Evolutionary conservation across 1,284 basidiomycete genomes (phyloP).

Genomic region (Sutorius eximius): DNA sequence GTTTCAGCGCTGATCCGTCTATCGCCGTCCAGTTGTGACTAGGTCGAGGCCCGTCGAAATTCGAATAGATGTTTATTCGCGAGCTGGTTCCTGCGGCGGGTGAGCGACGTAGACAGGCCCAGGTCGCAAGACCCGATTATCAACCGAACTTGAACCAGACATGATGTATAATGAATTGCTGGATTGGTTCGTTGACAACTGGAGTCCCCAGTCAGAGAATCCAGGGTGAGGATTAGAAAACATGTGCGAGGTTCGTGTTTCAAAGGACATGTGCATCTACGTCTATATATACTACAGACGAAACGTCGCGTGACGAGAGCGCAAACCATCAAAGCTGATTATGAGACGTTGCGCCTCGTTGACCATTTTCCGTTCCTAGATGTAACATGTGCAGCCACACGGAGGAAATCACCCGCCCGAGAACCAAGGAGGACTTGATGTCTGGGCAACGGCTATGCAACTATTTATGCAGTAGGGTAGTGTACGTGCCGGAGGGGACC

Average conservation of each 20-base stretch:
- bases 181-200: background rate
- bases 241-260: background rate
- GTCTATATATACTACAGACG: background rate
- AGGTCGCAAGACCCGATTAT: no score
- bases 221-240: background rate
- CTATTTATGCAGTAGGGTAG: background rate
- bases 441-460: background rate
- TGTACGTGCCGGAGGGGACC: background rate
- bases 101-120: background rate
- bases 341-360: background rate
- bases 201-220: background rate
- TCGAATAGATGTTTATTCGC: background rate
- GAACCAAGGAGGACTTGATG: background rate
- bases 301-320: background rate
- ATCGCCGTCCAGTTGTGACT: background rate
- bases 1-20: conserved; percentile 1
- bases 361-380: background rate
- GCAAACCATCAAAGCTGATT: background rate
- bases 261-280: background rate
- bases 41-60: background rate
- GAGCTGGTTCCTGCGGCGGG: background rate
- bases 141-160: background rate
- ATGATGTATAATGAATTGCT: no score
- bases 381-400: conserved; percentile 1
- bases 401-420: background rate